phyloP scores from a whole-genome alignment of 75 land plant genomes.

The Picea glauca region DNA sequence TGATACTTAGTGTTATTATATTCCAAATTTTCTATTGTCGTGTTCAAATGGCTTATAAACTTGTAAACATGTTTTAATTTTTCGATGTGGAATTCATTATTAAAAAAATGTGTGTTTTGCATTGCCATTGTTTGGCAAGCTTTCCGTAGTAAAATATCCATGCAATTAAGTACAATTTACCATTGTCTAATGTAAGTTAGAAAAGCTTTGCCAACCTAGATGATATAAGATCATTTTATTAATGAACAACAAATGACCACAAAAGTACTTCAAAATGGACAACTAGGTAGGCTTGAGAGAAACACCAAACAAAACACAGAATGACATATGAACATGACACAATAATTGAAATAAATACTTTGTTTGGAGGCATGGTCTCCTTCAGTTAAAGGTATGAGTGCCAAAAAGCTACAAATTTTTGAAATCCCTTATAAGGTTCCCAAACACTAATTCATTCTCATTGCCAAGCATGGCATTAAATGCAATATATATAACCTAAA shows the following conservation, averaged over 20 bases:
- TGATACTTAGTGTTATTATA: too few species aligned
- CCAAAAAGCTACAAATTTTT: not conserved
- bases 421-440: not conserved
- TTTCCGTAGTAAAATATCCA: too few species aligned
- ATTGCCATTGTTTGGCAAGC: too few species aligned
- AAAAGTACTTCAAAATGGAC: not conserved
- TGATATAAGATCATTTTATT: not conserved
- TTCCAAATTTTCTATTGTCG: too few species aligned
- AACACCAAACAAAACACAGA: not conserved
- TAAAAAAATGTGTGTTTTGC: too few species aligned
- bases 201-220: not conserved
- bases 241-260: constrained; percentile 7
- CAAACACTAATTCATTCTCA: not conserved
- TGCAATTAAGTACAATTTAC: too few species aligned
- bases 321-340: not conserved
- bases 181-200: not conserved
- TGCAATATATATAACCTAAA: not conserved
- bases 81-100: too few species aligned
- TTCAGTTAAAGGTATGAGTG: not conserved
- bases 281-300: not conserved
- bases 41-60: too few species aligned
- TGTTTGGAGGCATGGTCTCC: not conserved
- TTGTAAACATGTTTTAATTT: too few species aligned
- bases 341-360: not conserved
- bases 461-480: not conserved